phyloP scores from a whole-genome alignment of 164 flowering plant species.

The Umbilicus rupestris region DNA sequence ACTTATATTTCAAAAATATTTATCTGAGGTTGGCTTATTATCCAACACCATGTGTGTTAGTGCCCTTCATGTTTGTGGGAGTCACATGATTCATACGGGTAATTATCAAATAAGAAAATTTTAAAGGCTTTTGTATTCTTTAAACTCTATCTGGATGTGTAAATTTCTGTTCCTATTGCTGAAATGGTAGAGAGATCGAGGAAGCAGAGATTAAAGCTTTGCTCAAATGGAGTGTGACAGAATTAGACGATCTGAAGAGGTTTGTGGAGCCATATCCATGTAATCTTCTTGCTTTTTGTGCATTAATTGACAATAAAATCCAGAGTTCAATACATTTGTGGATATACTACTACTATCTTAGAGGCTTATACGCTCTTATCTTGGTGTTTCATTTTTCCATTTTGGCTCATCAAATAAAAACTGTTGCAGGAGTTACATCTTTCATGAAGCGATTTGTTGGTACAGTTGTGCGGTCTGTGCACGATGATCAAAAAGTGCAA shows the following conservation, averaged over 20 bases:
- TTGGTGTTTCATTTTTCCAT: background rate
- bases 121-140: background rate
- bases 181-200: conserved; percentile 63
- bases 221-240: conserved; percentile 82
- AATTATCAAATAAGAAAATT: no score
- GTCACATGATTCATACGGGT: no score
- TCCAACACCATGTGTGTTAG: no score
- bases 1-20: no score
- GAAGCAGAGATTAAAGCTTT: conserved; percentile 77
- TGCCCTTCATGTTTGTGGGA: no score
- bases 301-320: no score
- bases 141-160: background rate
- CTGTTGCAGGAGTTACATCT: conserved; percentile 59
- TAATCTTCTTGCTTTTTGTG: no score
- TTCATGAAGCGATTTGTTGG: conserved; percentile 76
- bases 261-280: conserved; percentile 9
- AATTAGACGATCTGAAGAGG: conserved; percentile 81
- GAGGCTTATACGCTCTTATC: no score
- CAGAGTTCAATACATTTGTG: no score
- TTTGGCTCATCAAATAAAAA: background rate
- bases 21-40: no score
- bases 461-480: conserved; percentile 89
- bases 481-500: conserved; percentile 87
- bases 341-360: no score
- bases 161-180: background rate